Evolutionary conservation across 2,329 filamentous ascomycete species (phyloP).

Genomic region (Pleoardoris graminearum): DNA sequence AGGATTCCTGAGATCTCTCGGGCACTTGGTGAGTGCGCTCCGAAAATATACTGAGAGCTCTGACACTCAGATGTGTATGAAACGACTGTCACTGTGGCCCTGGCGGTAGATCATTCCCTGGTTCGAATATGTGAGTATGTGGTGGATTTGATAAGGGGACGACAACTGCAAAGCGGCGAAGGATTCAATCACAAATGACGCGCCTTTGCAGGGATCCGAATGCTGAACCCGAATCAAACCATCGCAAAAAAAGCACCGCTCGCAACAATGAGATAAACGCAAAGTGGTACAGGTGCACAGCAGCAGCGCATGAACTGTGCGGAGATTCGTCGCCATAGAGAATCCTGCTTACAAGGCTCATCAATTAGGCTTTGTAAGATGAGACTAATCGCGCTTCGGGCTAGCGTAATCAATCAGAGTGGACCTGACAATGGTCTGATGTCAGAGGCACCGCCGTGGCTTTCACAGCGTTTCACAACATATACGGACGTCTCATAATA

Average conservation of each 20-base stretch:
- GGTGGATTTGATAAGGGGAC: not conserved
- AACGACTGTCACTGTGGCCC: not conserved
- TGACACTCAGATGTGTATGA: not conserved
- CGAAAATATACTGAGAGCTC: not conserved
- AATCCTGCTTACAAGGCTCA: not conserved
- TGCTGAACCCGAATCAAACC: not conserved
- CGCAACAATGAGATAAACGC: not conserved
- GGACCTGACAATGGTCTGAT: constrained; percentile 1
- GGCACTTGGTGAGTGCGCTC: not conserved
- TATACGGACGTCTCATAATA: no score
- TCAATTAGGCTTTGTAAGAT: constrained; percentile 2
- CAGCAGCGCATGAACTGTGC: not conserved
- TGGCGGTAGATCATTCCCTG: not conserved
- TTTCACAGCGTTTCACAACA: not conserved
- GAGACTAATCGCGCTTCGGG: not conserved
- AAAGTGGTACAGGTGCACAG: not conserved
- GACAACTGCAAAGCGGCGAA: not conserved
- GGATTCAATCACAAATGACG: not conserved
- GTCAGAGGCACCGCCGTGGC: not conserved
- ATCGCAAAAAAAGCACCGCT: not conserved
- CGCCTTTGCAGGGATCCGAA: not conserved
- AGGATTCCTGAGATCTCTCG: not conserved
- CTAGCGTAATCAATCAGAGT: constrained; percentile 1
- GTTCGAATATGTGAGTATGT: not conserved
- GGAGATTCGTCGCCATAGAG: constrained; percentile 3